These are phyloP conservation scores for Globisporangium emineosum DNA, from an alignment of 352 stramenopile genomes.

Conservation along the genomic window DNA sequence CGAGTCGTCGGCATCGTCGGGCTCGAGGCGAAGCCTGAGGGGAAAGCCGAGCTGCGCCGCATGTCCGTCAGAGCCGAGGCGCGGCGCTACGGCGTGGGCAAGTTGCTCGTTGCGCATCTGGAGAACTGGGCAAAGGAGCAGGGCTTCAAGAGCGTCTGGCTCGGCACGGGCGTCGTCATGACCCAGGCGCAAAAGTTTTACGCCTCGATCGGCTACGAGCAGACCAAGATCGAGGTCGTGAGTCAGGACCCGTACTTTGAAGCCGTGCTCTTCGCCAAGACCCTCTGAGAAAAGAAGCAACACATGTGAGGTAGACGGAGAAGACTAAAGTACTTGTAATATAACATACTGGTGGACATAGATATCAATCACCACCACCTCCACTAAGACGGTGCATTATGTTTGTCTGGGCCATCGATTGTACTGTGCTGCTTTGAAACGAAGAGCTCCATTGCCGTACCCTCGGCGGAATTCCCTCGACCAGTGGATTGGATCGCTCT, in stretches of 20 bases:
- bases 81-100: slow-evolving; percentile 22
- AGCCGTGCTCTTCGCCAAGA: slow-evolving; percentile 10
- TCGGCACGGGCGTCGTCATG: slow-evolving; percentile 15
- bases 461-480: background rate
- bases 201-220: slow-evolving; percentile 9
- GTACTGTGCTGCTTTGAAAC: too few species aligned
- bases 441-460: too few species aligned
- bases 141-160: slow-evolving; percentile 11
- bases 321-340: background rate
- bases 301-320: background rate
- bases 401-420: too few species aligned
- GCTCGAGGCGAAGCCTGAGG: slow-evolving; percentile 19
- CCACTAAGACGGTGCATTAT: too few species aligned
- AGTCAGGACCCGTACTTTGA: slow-evolving; percentile 1
- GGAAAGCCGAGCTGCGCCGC: slow-evolving; percentile 22
- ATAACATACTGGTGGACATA: background rate
- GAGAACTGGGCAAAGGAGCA: slow-evolving; percentile 22
- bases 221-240: slow-evolving; percentile 3
- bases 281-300: background rate
- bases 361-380: too few species aligned
- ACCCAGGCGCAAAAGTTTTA: slow-evolving; percentile 12
- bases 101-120: slow-evolving; percentile 17
- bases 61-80: slow-evolving; percentile 24
- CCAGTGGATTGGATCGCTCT: background rate
- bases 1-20: slow-evolving; percentile 22